Conservation (phyloP, 305 asterid species). For the Fraxinus platypoda region DNA sequence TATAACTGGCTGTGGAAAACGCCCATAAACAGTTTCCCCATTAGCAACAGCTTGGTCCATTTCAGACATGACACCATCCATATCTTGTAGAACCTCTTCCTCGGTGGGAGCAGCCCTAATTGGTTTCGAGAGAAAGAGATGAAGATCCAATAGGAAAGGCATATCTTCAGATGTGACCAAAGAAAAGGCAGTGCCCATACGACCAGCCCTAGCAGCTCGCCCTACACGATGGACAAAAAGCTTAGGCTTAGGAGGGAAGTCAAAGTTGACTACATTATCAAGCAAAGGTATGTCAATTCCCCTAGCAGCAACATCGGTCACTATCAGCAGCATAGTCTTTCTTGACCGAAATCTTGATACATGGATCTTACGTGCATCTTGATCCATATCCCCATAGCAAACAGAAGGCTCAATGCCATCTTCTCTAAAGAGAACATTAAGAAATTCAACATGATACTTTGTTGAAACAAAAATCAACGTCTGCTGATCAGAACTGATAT, state of each 20-base stretch:
- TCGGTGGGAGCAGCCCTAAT: conserved; percentile 82
- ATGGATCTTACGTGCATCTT: conserved; percentile 83
- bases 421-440: conserved; percentile 54
- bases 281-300: conserved; percentile 96
- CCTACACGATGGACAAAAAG: conserved; percentile 97
- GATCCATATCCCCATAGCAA: conserved; percentile 98
- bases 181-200: conserved; percentile 81
- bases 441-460: conserved; percentile 87
- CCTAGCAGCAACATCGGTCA: conserved; percentile 97
- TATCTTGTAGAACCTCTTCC: conserved; percentile 66
- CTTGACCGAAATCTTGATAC: conserved; percentile 76
- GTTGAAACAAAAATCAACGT: conserved; percentile 82
- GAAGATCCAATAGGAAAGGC: conserved; percentile 85
- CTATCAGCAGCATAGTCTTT: conserved; percentile 84
- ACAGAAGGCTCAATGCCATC: conserved; percentile 86
- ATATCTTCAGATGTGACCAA: conserved; percentile 80
- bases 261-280: conserved; percentile 87
- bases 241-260: conserved; percentile 87
- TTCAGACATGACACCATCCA: conserved; percentile 56
- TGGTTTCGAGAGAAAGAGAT: conserved; percentile 87
- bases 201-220: conserved; percentile 97
- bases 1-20: conserved; percentile 75
- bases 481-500: conserved; percentile 64
- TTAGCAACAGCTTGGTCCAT: conserved; percentile 64
- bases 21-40: conserved; percentile 88